These are phyloP conservation scores for Pythium sukuiense DNA, from an alignment of 352 stramenopile species.

Conservation along the genomic window DNA sequence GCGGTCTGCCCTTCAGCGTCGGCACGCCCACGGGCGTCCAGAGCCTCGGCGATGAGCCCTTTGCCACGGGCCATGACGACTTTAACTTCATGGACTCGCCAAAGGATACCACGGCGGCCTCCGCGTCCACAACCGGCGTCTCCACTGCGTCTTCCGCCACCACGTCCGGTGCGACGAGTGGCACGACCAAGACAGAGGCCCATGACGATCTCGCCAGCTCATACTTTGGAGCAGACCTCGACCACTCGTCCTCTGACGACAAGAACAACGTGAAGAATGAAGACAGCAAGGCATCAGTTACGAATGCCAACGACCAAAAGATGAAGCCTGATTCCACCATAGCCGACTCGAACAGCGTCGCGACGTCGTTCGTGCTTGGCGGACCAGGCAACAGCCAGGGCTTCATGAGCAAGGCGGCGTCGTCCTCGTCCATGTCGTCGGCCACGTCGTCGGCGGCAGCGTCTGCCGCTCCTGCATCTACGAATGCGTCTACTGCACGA, in stretches of 20 bases:
- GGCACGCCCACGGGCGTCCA: conserved; percentile 82
- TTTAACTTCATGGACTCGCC: conserved; percentile 83
- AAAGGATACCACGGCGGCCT: conserved; percentile 37
- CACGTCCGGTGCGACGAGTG: conserved; percentile 12
- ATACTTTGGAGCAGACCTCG: conserved; percentile 75
- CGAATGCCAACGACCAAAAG: conserved; percentile 27
- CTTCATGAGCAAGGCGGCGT: conserved; percentile 13
- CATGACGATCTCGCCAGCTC: conserved; percentile 42
- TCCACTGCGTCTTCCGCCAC: conserved; percentile 13
- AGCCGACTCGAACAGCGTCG: conserved; percentile 9
- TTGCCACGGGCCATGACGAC: conserved; percentile 57
- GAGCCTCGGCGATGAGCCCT: conserved; percentile 79
- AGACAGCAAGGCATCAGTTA: conserved; percentile 20
- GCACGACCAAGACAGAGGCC: conserved; percentile 25
- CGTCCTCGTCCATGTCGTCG: conserved; percentile 12
- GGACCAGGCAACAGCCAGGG: conserved; percentile 22
- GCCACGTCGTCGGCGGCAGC: conserved; percentile 26
- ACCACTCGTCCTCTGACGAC: conserved; percentile 30
- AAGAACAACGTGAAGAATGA: conserved; percentile 37
- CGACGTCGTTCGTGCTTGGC: conserved; percentile 23
- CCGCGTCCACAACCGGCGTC: conserved; percentile 13
- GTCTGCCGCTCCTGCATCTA: conserved; percentile 28
- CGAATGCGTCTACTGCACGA: conserved; percentile 60
- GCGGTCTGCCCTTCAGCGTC: conserved; percentile 77
- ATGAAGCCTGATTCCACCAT: conserved; percentile 20